Conservation (phyloP, 2,329 filamentous ascomycete species). For the Fusarium oligoseptatum region DNA sequence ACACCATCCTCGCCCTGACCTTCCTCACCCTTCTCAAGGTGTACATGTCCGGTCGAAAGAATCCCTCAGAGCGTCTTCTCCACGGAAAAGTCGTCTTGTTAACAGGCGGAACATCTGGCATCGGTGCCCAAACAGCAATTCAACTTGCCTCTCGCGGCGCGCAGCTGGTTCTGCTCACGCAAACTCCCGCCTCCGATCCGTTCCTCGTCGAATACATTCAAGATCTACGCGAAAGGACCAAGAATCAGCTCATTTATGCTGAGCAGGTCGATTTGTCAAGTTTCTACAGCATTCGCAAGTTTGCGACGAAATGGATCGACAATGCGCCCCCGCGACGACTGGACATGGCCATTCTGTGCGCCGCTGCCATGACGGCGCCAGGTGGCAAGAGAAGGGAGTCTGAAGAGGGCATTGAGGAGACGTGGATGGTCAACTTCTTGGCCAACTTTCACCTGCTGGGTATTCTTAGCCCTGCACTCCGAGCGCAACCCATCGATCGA, state of each 20-base stretch:
- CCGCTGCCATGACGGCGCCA: conserved; percentile 79
- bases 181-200: conserved; percentile 82
- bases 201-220: conserved; percentile 95
- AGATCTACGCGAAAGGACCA: conserved; percentile 81
- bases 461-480: conserved; percentile 89
- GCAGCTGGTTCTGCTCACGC: conserved; percentile 91
- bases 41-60: conserved; percentile 82
- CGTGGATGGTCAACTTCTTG: conserved; percentile 95
- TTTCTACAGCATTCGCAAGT: conserved; percentile 89
- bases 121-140: conserved; percentile 82
- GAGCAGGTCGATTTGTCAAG: conserved; percentile 93
- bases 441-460: conserved; percentile 95
- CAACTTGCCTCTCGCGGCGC: conserved; percentile 85
- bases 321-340: conserved; percentile 89
- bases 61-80: conserved; percentile 84
- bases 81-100: conserved; percentile 95
- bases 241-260: conserved; percentile 91
- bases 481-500: conserved; percentile 91
- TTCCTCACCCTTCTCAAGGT: conserved; percentile 70
- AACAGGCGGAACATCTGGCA: conserved; percentile 93
- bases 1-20: conserved; percentile 53
- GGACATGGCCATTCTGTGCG: conserved; percentile 92
- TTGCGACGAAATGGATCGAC: conserved; percentile 98
- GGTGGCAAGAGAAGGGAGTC: conserved; percentile 73
- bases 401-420: conserved; percentile 84